These are phyloP conservation scores for Leishmania tropica DNA, from an alignment of 208 protist species.

Conservation along the genomic window DNA sequence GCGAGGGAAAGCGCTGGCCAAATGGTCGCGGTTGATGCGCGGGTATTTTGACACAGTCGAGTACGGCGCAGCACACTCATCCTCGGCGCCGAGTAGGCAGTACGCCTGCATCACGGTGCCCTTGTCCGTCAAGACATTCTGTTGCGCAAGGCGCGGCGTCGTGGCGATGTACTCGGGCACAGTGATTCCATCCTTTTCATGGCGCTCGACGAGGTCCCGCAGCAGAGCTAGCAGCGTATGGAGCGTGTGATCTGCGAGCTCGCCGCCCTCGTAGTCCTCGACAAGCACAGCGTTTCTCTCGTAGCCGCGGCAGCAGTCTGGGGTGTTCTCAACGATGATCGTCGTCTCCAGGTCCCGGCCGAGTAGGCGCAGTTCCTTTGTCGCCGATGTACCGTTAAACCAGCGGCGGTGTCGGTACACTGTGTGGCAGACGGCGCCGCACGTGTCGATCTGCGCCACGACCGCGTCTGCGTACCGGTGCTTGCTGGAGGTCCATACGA, in stretches of 20 bases:
- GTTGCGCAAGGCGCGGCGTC: conserved; percentile 37
- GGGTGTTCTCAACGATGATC: conserved; percentile 93
- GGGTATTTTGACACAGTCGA: conserved; percentile 11
- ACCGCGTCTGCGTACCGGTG: conserved; percentile 89
- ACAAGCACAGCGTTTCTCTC: conserved; percentile 89
- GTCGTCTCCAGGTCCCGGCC: conserved; percentile 72
- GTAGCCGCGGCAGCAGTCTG: conserved; percentile 87
- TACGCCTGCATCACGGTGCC: conserved; percentile 70
- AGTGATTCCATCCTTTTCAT: conserved; percentile 39
- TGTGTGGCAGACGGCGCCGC: conserved; percentile 63
- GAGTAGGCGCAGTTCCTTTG: conserved; percentile 86
- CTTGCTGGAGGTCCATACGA: conserved; percentile 89
- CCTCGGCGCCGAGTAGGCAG: conserved; percentile 54
- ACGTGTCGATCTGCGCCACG: conserved; percentile 77
- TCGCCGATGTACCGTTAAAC: conserved; percentile 60
- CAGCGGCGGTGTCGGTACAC: conserved; percentile 82
- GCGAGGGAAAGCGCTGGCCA: background rate
- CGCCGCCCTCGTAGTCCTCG: conserved; percentile 91
- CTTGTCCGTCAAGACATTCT: conserved; percentile 66
- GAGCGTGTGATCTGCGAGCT: conserved; percentile 87
- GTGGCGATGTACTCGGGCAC: conserved; percentile 79
- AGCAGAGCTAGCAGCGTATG: conserved; percentile 62
- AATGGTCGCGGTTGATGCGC: conserved; percentile 1
- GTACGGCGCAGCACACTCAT: conserved; percentile 6
- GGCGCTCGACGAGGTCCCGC: conserved; percentile 65